A percentile compares a stretch with the other conserved stretches of the same genome.
phyloP scores from a whole-genome alignment of 129 eudicot species.

The Oenanthe sinensis region DNA sequence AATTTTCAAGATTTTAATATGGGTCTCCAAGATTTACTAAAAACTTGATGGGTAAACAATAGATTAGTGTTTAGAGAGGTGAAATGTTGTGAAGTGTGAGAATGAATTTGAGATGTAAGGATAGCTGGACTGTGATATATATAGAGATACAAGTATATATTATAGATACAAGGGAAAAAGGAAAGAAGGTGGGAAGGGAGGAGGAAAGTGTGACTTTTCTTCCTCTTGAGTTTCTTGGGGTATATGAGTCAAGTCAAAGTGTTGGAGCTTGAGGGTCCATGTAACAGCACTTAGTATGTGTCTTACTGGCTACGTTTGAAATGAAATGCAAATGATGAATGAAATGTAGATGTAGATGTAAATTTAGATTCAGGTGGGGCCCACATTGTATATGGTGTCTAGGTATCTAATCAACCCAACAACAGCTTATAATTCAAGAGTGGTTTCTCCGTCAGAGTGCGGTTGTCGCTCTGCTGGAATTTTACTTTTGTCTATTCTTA shows the following conservation, averaged over 20 bases:
- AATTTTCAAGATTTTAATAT: not conserved
- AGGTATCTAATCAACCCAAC: not conserved
- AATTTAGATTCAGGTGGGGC: constrained; percentile 3
- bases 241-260: constrained; percentile 1
- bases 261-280: constrained; percentile 22
- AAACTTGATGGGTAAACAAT: not conserved
- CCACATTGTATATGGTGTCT: not conserved
- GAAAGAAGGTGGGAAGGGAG: constrained; percentile 33
- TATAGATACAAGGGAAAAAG: not conserved
- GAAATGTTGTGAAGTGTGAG: constrained; percentile 3
- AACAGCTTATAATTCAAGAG: not conserved
- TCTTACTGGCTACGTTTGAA: constrained; percentile 30
- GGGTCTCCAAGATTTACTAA: constrained; percentile 23
- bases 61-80: not conserved
- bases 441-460: constrained; percentile 8
- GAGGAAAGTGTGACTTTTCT: constrained; percentile 81
- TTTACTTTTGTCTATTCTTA: constrained; percentile 1
- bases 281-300: constrained; percentile 34
- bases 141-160: not conserved
- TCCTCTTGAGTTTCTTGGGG: constrained; percentile 13
- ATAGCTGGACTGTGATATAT: constrained; percentile 13
- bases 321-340: constrained; percentile 27
- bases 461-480: constrained; percentile 7
- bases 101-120: constrained; percentile 2
- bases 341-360: constrained; percentile 12